Evolutionary conservation across 768 basidiomycete genomes (phyloP).

Genomic region (Naganishia randhawae): DNA sequence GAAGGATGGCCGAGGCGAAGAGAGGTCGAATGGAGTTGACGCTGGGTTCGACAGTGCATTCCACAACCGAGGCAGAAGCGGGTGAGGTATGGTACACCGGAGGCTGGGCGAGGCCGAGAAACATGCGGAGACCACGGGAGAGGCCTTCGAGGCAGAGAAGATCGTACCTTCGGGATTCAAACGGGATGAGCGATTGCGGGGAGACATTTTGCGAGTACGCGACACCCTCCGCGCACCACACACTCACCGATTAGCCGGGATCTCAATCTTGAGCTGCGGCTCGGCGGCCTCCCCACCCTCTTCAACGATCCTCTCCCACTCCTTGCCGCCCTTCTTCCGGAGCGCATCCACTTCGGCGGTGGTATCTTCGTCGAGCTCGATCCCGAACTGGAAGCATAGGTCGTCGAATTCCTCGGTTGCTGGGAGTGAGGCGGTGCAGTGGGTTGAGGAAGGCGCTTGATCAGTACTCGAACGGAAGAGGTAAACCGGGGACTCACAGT

Average conservation of each 20-base stretch:
- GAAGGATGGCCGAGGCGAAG: constrained; percentile 85
- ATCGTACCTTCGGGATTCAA: constrained; percentile 69
- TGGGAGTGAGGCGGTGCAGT: constrained; percentile 47
- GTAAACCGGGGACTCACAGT: constrained; percentile 58
- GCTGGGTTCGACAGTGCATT: constrained; percentile 67
- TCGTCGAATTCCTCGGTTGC: constrained; percentile 92
- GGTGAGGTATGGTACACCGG: constrained; percentile 72
- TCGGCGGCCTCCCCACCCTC: constrained; percentile 66
- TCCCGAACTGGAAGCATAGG: constrained; percentile 92
- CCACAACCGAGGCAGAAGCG: constrained; percentile 61
- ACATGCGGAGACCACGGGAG: constrained; percentile 75
- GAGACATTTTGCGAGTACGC: not conserved
- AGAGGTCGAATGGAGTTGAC: constrained; percentile 79
- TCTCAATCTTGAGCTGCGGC: constrained; percentile 96
- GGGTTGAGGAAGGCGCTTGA: too few relatives aligned
- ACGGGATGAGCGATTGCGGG: not conserved
- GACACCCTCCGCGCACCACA: not conserved
- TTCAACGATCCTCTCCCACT: constrained; percentile 57
- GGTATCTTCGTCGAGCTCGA: constrained; percentile 97
- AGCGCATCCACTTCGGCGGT: constrained; percentile 79
- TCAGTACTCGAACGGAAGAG: not conserved
- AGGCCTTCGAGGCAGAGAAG: constrained; percentile 96
- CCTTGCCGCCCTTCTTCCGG: constrained; percentile 70
- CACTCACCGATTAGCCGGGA: constrained; percentile 86
- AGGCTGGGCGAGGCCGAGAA: constrained; percentile 65